phyloP scores from a whole-genome alignment of 352 stramenopile genomes.

The Phytophthora pluvialis region DNA sequence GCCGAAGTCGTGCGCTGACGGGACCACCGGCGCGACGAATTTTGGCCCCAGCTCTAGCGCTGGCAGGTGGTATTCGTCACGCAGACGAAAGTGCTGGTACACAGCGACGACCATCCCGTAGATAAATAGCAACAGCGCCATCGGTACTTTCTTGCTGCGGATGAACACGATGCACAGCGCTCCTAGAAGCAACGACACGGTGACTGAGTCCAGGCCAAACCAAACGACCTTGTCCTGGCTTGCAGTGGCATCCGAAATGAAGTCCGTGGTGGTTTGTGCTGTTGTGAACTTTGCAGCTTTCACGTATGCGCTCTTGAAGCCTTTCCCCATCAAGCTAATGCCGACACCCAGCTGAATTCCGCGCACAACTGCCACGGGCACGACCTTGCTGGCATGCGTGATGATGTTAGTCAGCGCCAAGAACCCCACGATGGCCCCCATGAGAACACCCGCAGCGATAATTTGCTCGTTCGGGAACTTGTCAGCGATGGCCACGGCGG shows the following conservation, averaged over 20 bases:
- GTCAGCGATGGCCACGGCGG: conserved; percentile 89
- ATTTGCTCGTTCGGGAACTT: conserved; percentile 80
- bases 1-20: conserved; percentile 61
- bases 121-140: conserved; percentile 70
- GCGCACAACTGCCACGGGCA: conserved; percentile 90
- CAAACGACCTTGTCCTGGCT: conserved; percentile 42
- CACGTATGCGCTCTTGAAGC: conserved; percentile 78
- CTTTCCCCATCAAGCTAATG: conserved; percentile 84
- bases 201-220: conserved; percentile 71
- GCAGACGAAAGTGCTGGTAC: conserved; percentile 60
- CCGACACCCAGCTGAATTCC: conserved; percentile 94
- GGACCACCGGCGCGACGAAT: conserved; percentile 64
- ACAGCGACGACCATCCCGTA: conserved; percentile 73
- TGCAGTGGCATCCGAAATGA: conserved; percentile 10
- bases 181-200: conserved; percentile 72
- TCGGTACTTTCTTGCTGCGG: conserved; percentile 61
- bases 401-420: conserved; percentile 91
- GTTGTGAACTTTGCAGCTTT: conserved; percentile 39
- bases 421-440: conserved; percentile 67
- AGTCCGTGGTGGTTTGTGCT: conserved; percentile 17
- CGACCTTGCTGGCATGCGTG: conserved; percentile 87
- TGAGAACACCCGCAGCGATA: conserved; percentile 87
- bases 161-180: conserved; percentile 79
- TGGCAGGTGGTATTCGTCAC: conserved; percentile 59
- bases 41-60: conserved; percentile 58